These are phyloP conservation scores for Backusella parvicylindrica DNA, from an alignment of 192 early-diverging fungal genomes.

Conservation along the genomic window DNA sequence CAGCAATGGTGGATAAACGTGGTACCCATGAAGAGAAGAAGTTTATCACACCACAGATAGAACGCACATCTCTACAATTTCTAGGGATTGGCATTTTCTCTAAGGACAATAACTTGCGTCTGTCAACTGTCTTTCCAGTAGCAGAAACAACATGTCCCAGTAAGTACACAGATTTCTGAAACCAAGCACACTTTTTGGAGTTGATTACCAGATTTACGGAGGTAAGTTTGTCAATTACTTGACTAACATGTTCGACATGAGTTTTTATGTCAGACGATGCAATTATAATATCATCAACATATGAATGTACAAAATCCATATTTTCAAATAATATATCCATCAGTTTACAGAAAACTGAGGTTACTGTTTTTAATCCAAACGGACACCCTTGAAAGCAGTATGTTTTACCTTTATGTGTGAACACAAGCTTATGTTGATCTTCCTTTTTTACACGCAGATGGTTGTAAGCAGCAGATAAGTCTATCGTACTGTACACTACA, in stretches of 20 bases:
- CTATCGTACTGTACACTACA: conserved; percentile 10
- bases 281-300: no score
- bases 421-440: conserved; percentile 16
- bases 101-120: conserved; percentile 12
- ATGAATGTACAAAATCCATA: no score
- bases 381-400: conserved; percentile 25
- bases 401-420: conserved; percentile 14
- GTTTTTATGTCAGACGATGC: conserved; percentile 10
- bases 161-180: conserved; percentile 2
- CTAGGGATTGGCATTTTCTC: conserved; percentile 7
- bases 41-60: conserved; percentile 21
- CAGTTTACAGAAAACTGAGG: no score
- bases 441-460: not conserved
- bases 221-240: not conserved
- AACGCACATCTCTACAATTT: conserved; percentile 22
- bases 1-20: not conserved
- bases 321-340: no score
- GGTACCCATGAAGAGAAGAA: conserved; percentile 21
- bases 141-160: conserved; percentile 2
- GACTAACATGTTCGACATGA: not conserved
- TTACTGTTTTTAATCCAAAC: conserved; percentile 28
- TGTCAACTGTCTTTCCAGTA: conserved; percentile 17
- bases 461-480: conserved; percentile 12
- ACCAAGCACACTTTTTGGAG: conserved; percentile 21
- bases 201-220: conserved; percentile 12